phyloP scores from a whole-genome alignment of 352 stramenopile genomes.

The Pythium aphanidermatum region DNA sequence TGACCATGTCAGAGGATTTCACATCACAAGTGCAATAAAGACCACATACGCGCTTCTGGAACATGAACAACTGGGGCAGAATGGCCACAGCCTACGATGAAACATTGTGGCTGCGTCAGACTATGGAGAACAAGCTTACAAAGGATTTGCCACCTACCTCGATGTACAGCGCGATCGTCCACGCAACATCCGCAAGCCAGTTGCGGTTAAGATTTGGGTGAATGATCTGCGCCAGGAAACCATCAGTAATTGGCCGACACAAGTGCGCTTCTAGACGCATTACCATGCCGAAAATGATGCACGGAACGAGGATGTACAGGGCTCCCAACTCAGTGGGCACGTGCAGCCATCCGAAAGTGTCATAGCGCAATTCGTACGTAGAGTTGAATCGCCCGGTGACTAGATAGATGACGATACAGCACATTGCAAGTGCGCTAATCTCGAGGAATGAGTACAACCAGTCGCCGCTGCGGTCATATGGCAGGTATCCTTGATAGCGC shows the following conservation, averaged over 20 bases:
- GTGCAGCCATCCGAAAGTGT: conserved; percentile 93
- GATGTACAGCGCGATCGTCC: conserved; percentile 98
- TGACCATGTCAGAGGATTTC: neutral
- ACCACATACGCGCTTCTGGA: conserved; percentile 91
- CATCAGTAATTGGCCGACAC: conserved; percentile 59
- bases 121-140: too few relatives aligned
- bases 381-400: conserved; percentile 91
- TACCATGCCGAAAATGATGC: conserved; percentile 86
- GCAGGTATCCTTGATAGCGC: conserved; percentile 95
- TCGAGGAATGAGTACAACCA: conserved; percentile 98
- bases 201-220: conserved; percentile 96
- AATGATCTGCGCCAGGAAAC: conserved; percentile 77
- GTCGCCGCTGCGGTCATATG: conserved; percentile 93
- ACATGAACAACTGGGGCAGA: conserved; percentile 98
- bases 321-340: conserved; percentile 76
- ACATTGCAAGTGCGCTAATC: conserved; percentile 87
- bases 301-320: conserved; percentile 83
- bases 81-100: conserved; percentile 88
- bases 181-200: conserved; percentile 94
- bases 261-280: conserved; percentile 13
- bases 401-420: conserved; percentile 86
- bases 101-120: too few relatives aligned
- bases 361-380: conserved; percentile 94
- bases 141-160: conserved; percentile 48
- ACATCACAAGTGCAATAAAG: neutral